Evolutionary conservation across 1,284 basidiomycete genomes (phyloP), one percentile per base, ranked within the genome.

Genomic region (Cryptococcus hybrid): DNA sequence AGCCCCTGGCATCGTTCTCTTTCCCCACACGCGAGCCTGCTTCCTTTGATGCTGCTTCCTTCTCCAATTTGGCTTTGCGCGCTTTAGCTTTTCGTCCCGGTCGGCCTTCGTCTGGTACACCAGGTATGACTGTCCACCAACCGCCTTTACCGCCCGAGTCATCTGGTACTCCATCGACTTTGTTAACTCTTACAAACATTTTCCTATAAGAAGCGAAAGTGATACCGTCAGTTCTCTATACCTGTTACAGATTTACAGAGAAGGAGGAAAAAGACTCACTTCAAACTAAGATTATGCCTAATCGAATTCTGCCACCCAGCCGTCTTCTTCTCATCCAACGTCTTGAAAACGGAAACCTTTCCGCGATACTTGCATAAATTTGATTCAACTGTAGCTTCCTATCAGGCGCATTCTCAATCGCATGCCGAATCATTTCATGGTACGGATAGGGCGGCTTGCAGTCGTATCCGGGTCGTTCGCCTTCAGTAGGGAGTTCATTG

Each of bases 291-390:
- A 60, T 77, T 78, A 58, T 78, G 77, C 43, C 77, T 65, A 57
- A 78, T 78, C 58, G 64, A 67, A 57, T 78, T 78, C 59, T 77
- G 74, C 75, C 75, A 77, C 24, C 75, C 75, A 3, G 74, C 71
- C 36, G 71, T 74, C 68, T 75, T 73, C 64, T 74, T 70, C 61
- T 77, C 73, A 49, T 77, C 76, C 34, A 78, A 59, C 7, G 67
- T 73, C 64, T 75, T 75, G 69, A 77, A 78, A 75, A 78, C 9
- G 76, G 76, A 70, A 75, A 78, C 35, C 74, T 63, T 39, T 78
- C 71, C 34, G 73, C 71, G 50, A 78, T 77, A 37, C 64, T 65
- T 42, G 64, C 55, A 60, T 78, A 78, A 52, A 78, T 78, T 59
- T 77, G 74, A 44, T 64, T 68, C n/a, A 78, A 59, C 60, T 77